These are phyloP conservation scores for Iberis amara DNA, from an alignment of 441 rosid genomes.

Conservation along the genomic window DNA sequence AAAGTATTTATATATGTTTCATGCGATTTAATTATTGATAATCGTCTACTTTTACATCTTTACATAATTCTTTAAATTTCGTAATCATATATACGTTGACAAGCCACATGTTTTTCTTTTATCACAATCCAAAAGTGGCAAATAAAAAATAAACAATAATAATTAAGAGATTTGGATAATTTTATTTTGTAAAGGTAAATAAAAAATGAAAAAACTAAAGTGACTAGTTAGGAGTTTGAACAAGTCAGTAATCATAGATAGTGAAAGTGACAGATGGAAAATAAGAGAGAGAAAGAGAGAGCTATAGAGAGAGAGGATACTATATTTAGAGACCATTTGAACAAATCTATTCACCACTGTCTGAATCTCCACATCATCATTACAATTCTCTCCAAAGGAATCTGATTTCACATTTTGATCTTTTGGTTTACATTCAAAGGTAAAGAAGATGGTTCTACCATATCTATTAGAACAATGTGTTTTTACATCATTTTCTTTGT, in stretches of 20 bases:
- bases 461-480: too few species aligned
- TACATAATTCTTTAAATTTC: constrained; percentile 10
- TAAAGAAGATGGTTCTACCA: constrained; percentile 7
- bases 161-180: neutral
- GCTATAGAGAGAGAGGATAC: constrained; percentile 2
- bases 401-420: too few species aligned
- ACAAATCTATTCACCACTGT: constrained; percentile 19
- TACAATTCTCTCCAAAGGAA: neutral
- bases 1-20: constrained; percentile 6
- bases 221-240: constrained; percentile 19
- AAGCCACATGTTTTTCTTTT: constrained; percentile 30
- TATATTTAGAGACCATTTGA: constrained; percentile 30
- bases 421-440: constrained; percentile 1
- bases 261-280: constrained; percentile 33
- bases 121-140: constrained; percentile 32
- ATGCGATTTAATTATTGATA: constrained; percentile 1
- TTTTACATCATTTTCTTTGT: neutral
- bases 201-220: neutral
- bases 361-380: constrained; percentile 28
- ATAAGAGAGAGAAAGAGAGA: neutral
- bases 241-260: constrained; percentile 33
- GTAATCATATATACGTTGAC: constrained; percentile 30
- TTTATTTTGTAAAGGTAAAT: too few species aligned
- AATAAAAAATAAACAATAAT: neutral
- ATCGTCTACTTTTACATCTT: constrained; percentile 18